Conservation (phyloP, 2,329 filamentous ascomycete species). For the Fusarium pseudoanthophilum region DNA sequence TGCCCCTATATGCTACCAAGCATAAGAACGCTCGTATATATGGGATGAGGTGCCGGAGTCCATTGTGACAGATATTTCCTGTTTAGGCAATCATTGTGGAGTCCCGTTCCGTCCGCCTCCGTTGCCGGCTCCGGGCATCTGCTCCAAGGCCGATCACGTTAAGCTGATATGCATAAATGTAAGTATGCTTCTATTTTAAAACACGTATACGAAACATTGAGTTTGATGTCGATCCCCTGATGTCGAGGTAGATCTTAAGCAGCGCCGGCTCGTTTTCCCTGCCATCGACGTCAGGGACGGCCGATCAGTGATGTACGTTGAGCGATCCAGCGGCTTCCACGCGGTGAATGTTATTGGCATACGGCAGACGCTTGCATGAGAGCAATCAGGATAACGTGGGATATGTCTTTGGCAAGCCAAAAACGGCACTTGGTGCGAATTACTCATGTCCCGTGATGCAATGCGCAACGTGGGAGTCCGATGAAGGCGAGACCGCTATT, state of each 20-base stretch:
- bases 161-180: neutral
- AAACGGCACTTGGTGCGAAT: neutral
- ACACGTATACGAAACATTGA: neutral
- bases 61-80: constrained; percentile 14
- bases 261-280: neutral
- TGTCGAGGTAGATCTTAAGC: neutral
- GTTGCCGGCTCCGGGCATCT: constrained; percentile 16
- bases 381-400: neutral
- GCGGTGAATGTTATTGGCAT: constrained; percentile 11
- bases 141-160: constrained; percentile 2
- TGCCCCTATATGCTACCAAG: constrained; percentile 6
- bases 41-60: neutral
- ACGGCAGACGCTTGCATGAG: neutral
- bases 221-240: neutral
- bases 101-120: constrained; percentile 6
- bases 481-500: constrained; percentile 15
- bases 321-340: constrained; percentile 34
- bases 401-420: neutral
- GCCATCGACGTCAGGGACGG: constrained; percentile 27
- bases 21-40: neutral
- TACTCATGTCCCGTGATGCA: constrained; percentile 30
- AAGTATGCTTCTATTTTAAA: neutral
- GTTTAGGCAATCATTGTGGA: constrained; percentile 33
- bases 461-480: constrained; percentile 28
- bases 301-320: constrained; percentile 26